phyloP scores from a whole-genome alignment of 495 filamentous ascomycete species.

The Pyronema domesticum region DNA sequence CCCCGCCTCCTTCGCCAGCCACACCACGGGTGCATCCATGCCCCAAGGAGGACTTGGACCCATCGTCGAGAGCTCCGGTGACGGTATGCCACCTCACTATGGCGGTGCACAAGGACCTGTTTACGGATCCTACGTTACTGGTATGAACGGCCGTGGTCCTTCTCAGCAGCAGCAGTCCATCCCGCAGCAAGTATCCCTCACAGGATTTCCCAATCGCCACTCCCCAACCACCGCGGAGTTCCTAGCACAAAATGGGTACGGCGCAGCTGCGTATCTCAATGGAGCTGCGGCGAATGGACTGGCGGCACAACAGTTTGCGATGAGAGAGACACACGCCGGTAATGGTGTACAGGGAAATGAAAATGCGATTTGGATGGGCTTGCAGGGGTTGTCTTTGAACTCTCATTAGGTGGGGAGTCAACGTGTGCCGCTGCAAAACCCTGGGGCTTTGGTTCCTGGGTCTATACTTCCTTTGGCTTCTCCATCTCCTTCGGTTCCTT shows the following conservation, averaged over 20 bases:
- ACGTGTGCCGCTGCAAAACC: too few relatives aligned
- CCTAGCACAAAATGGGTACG: slow-evolving; percentile 19
- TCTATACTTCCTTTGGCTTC: neutral
- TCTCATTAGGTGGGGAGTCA: slow-evolving; percentile 14
- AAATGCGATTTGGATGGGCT: slow-evolving; percentile 19
- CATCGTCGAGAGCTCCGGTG: slow-evolving; percentile 11
- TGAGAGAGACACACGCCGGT: slow-evolving; percentile 6
- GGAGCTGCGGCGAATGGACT: slow-evolving; percentile 12
- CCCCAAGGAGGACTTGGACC: slow-evolving; percentile 12
- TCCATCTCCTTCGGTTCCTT: neutral
- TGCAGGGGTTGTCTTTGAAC: slow-evolving; percentile 22
- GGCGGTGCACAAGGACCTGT: slow-evolving; percentile 9
- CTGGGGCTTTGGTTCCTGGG: neutral
- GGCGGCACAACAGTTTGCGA: slow-evolving; percentile 11
- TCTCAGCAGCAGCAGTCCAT: slow-evolving; percentile 3
- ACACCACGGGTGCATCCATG: slow-evolving; percentile 31
- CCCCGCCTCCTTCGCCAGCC: slow-evolving; percentile 83
- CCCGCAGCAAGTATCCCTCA: slow-evolving; percentile 10
- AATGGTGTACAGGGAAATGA: slow-evolving; percentile 4
- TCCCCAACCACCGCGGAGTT: slow-evolving; percentile 16
- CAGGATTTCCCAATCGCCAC: slow-evolving; percentile 16
- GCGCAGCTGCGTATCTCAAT: slow-evolving; percentile 13
- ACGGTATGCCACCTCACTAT: slow-evolving; percentile 11
- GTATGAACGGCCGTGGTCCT: slow-evolving; percentile 15
- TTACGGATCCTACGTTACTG: slow-evolving; percentile 4